Evolutionary conservation across 202 grass and related monocot genomes (phyloP), one percentile per base, ranked within the genome.

Genomic region (Cymbopogon flexuosus): DNA sequence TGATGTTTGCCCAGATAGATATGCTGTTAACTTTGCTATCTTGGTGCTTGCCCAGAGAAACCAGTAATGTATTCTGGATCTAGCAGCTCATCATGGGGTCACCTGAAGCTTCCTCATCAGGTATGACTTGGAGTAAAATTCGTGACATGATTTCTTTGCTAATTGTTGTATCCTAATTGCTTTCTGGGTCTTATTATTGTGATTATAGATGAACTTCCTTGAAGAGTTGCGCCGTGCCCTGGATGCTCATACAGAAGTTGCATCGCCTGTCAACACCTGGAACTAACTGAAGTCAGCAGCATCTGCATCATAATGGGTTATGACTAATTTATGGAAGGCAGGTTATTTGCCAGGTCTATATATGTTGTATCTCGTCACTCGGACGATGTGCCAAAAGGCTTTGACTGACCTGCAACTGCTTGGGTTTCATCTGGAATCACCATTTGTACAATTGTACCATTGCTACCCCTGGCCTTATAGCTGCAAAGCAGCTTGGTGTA

Each of bases 51-150:
- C 43, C 30, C 84, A 90, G 88, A 81, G 70, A 90, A 87, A 77
- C 88, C 84, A 33, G 65, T 87, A 30, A 84, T 90, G 76, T 90
- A 84, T 42, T 76, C 81, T 81, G 88, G 88, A 77, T 87, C 76
- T 77, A 47, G 47, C 67, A 71, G 80, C 18, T 45, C 81, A 51
- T 81, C 84, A 45, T 87, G 81, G 84, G 81, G 88, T 52, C 81
- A 81, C 66, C 30, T 81, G 76, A 87, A 87, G 72, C 84, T 87
- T 81, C 84, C 88, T 73, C 88, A 90, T 72, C 88, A 90, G 76
- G 88, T 90, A 68, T 31, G 64, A 41, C 11, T 52, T 43, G 19
- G 64, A 24, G 59, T 40, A 49, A 78, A 77, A 33, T 66, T 59
- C 5, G 27, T 27, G 27, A 27, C 27, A 27, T 27, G 27, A 27